Evolutionary conservation across 441 rosid species (phyloP).

Genomic region (Pelargonium fulgidum): DNA sequence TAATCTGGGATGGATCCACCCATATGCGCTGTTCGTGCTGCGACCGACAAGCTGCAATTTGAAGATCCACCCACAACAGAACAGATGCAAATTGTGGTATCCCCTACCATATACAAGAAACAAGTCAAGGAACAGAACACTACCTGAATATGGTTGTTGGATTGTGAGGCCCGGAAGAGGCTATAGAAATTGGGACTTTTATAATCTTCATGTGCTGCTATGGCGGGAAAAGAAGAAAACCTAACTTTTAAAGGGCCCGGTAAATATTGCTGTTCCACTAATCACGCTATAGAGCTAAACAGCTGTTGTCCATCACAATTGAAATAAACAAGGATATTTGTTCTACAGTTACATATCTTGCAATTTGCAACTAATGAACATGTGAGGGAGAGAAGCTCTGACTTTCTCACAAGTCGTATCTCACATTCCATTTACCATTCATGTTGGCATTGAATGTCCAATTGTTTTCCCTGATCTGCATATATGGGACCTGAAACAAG

Average conservation of each 20-base stretch:
- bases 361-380: background rate
- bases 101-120: background rate
- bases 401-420: conserved; percentile 20
- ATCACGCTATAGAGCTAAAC: background rate
- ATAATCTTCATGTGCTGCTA: background rate
- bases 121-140: background rate
- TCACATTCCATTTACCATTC: conserved; percentile 27
- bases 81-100: background rate
- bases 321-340: background rate
- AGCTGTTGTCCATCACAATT: background rate
- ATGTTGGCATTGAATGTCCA: conserved; percentile 26
- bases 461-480: conserved; percentile 26
- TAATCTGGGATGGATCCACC: background rate
- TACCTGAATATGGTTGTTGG: background rate
- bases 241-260: background rate
- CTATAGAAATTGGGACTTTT: no score
- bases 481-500: conserved; percentile 21
- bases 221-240: background rate
- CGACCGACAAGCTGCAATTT: no score
- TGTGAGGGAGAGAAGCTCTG: background rate
- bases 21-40: no score
- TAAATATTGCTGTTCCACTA: background rate
- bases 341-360: background rate
- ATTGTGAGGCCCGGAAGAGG: no score
- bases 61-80: background rate